These are phyloP conservation scores for Boletus subcaerulescens DNA, from an alignment of 768 basidiomycete genomes.

Conservation along the genomic window DNA sequence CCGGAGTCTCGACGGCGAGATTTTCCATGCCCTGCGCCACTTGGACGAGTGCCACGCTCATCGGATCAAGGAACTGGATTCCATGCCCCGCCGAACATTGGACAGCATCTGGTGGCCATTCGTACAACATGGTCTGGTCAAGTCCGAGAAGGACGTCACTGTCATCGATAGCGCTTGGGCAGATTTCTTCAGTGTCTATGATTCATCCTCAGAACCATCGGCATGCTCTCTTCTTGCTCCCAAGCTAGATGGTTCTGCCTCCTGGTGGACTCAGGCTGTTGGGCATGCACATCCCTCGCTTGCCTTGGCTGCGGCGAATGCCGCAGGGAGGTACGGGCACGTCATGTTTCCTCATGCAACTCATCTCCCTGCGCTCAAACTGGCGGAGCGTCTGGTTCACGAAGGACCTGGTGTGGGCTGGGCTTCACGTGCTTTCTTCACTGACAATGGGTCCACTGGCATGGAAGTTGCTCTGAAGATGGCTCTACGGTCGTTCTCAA, in stretches of 20 bases:
- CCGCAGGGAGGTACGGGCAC: slow-evolving; percentile 93
- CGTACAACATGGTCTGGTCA: slow-evolving; percentile 80
- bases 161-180: slow-evolving; percentile 88
- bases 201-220: slow-evolving; percentile 25
- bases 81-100: slow-evolving; percentile 75
- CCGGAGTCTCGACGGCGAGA: slow-evolving; percentile 31
- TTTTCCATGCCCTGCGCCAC: slow-evolving; percentile 50
- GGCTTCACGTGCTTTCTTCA: slow-evolving; percentile 90
- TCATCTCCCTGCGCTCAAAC: slow-evolving; percentile 78
- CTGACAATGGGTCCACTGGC: slow-evolving; percentile 92
- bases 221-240: slow-evolving; percentile 45
- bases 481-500: slow-evolving; percentile 73
- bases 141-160: slow-evolving; percentile 69
- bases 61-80: slow-evolving; percentile 71
- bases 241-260: slow-evolving; percentile 89
- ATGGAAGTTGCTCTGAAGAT: slow-evolving; percentile 99
- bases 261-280: slow-evolving; percentile 96
- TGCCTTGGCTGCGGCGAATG: slow-evolving; percentile 82
- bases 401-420: slow-evolving; percentile 84
- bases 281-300: slow-evolving; percentile 79
- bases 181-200: slow-evolving; percentile 82
- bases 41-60: slow-evolving; percentile 60
- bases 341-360: slow-evolving; percentile 93
- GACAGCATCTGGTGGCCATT: slow-evolving; percentile 96
- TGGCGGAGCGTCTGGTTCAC: slow-evolving; percentile 75